These are phyloP conservation scores for Steccherinum ochraceum DNA, from an alignment of 768 basidiomycete genomes.

Conservation along the genomic window DNA sequence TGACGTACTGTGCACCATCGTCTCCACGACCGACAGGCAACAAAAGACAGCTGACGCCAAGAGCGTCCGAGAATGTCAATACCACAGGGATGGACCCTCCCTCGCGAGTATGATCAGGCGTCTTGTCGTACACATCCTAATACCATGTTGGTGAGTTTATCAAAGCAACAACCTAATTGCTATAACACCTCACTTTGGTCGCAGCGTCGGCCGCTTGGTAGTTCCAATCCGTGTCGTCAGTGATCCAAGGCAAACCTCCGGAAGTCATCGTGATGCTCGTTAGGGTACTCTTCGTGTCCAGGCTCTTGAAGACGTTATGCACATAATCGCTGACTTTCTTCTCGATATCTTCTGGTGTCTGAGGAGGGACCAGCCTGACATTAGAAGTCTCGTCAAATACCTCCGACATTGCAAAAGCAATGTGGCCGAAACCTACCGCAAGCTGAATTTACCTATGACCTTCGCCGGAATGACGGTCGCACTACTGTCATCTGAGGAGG, in stretches of 20 bases:
- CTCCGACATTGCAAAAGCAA: no score
- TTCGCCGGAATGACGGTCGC: slow-evolving; percentile 96
- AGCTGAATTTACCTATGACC: slow-evolving; percentile 88
- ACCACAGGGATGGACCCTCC: neutral
- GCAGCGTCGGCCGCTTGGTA: neutral
- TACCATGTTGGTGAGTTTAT: neutral
- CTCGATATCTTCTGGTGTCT: neutral
- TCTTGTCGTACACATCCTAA: neutral
- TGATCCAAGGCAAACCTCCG: neutral
- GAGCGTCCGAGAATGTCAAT: neutral
- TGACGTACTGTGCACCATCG: neutral
- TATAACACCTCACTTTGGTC: neutral
- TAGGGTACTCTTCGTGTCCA: neutral
- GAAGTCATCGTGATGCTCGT: neutral
- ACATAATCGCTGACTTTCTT: slow-evolving; percentile 48
- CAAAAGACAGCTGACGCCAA: neutral
- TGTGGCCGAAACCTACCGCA: slow-evolving; percentile 67
- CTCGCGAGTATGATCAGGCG: neutral
- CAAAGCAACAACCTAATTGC: neutral
- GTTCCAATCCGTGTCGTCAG: neutral
- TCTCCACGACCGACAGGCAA: neutral
- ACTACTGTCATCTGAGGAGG: slow-evolving; percentile 74
- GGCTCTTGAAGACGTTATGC: neutral
- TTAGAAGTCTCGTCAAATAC: no score
- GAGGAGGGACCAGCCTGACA: neutral